Evolutionary conservation across 2,329 filamentous ascomycete species (phyloP).

Genomic region (Sordariomycetes sp.): DNA sequence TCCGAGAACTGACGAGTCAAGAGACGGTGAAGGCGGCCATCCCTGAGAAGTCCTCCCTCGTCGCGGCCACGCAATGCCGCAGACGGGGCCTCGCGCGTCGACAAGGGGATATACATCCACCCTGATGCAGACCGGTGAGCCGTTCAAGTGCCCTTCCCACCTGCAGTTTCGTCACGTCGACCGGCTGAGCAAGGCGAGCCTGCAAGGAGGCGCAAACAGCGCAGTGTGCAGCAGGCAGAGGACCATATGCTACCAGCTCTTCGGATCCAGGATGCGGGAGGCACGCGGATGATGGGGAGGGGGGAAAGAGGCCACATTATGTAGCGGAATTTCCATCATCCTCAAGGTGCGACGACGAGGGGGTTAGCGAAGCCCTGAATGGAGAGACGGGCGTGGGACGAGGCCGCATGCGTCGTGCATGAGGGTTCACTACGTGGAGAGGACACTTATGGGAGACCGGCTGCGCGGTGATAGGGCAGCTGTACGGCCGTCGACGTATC

Average conservation of each 20-base stretch:
- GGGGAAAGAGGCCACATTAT: too few species aligned
- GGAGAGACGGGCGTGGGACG: too few species aligned
- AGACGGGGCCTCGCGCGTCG: constrained; percentile 2
- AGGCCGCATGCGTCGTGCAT: neutral
- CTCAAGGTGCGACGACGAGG: too few species aligned
- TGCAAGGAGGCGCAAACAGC: neutral
- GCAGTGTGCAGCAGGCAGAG: neutral
- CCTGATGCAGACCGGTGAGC: neutral
- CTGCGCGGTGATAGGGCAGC: neutral
- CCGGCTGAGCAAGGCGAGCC: neutral
- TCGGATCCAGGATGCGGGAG: too few species aligned
- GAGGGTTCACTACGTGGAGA: neutral
- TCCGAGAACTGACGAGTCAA: constrained; percentile 9
- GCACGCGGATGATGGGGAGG: too few species aligned
- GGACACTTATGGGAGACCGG: neutral
- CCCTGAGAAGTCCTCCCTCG: neutral
- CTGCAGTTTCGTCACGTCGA: neutral
- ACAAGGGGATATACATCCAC: constrained; percentile 21
- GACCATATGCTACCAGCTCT: neutral
- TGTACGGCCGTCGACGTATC: neutral
- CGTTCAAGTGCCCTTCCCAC: neutral
- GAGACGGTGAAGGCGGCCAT: neutral
- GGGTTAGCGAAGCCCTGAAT: too few species aligned
- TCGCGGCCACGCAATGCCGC: constrained; percentile 6
- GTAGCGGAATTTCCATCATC: too few species aligned